Evolutionary conservation across 495 filamentous ascomycete species (phyloP), one percentile per base, ranked within the genome.

Genomic region (Terfezia claveryi): DNA sequence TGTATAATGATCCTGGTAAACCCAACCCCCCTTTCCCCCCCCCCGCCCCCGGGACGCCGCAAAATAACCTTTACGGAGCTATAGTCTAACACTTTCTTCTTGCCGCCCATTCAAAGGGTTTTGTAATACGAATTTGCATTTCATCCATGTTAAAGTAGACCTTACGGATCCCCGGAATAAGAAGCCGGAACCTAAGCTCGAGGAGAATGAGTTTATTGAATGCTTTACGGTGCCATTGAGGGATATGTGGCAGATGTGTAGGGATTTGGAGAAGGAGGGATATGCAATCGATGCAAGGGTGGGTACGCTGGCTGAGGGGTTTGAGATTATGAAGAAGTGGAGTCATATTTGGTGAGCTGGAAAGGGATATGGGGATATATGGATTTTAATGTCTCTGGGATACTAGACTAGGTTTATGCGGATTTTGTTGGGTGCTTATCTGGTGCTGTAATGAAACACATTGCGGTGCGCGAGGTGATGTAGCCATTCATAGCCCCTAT

Each of bases 161-260:
- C 66, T 77, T 10, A 76, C 80, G 0, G 79, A 78, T 54, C 86
- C 89, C 59, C 70, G 76, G 57, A 68, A 78, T 50, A 77, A 78
- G 56, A 72, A 80, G 55, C 81, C 78, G 1, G 74, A 78, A 60
- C 81, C 85, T 3, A 71, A 87, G 58, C 72, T 93, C 2, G 87
- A 94, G 56, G 86, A 91, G 46, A 83, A 83, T 62, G 87, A 93
- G 64, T 91, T 91, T 66, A 94, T 94, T 58, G 85, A 92, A 66
- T 80, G 80, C 32, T 94, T 93, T 61, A 77, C 75, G 11, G 71
- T 86, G 0, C 80, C 78, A 16, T 66, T 94, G 38, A 72, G 67
- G 53, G 69, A 74, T 36, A 66, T 94, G 16, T 87, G 78, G 68
- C 72, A 68, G 2, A 81, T 82, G 64, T 79, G 80, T 62, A 77